A percentile compares a stretch with the other conserved stretches of the same genome.
phyloP scores from a whole-genome alignment of 2,329 filamentous ascomycete genomes.

The Alternaria arborescens region DNA sequence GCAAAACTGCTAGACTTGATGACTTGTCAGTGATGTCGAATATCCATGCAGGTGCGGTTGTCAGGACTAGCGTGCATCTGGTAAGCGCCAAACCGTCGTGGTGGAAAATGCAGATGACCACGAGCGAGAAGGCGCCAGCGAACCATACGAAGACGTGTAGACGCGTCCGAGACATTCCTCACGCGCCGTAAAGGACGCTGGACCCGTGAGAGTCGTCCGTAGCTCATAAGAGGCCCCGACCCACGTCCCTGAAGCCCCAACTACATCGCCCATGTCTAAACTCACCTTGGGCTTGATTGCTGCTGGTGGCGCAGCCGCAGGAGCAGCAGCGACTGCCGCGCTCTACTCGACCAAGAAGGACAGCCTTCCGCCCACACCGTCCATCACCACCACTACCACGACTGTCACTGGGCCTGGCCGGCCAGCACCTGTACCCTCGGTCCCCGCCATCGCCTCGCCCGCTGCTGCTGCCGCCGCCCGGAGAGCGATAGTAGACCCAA shows the following conservation, averaged over 20 bases:
- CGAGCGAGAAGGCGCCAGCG: conserved; percentile 35
- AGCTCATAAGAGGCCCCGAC: conserved; percentile 27
- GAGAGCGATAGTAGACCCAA: conserved; percentile 56
- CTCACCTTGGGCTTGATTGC: conserved; percentile 60
- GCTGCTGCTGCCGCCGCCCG: conserved; percentile 31
- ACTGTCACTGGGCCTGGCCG: conserved; percentile 40
- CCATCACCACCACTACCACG: conserved; percentile 49
- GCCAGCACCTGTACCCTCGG: conserved; percentile 31
- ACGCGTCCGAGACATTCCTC: conserved; percentile 49
- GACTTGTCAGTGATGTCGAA: conserved; percentile 15
- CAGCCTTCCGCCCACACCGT: conserved; percentile 32
- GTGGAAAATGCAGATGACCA: conserved; percentile 41
- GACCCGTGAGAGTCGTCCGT: conserved; percentile 20
- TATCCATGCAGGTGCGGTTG: conserved; percentile 10
- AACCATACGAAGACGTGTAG: conserved; percentile 36
- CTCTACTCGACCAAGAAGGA: conserved; percentile 53
- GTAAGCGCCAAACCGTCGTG: conserved; percentile 31
- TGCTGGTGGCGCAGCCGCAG: conserved; percentile 58
- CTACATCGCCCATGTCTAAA: conserved; percentile 56
- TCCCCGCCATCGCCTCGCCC: conserved; percentile 38
- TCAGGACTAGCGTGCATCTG: conserved; percentile 23
- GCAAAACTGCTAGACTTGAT: conserved; percentile 8
- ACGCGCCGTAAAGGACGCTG: conserved; percentile 46
- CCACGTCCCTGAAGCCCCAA: conserved; percentile 7
- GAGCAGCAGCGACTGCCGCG: conserved; percentile 59